Conservation (phyloP, 2,329 filamentous ascomycete genomes). For the Penicillium corylophilum region DNA sequence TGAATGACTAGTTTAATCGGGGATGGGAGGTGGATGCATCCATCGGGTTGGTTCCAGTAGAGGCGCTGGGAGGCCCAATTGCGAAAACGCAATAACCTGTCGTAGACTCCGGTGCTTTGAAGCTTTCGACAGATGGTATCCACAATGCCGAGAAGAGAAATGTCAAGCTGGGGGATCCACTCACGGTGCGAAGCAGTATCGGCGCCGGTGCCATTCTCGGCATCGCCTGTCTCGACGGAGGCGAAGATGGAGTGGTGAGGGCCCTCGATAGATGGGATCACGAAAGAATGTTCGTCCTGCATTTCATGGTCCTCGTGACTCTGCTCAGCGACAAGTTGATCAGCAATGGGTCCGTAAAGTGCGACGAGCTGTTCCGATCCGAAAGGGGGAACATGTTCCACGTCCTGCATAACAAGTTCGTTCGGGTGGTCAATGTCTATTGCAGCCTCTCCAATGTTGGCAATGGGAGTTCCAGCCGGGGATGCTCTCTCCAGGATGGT, state of each 20-base stretch:
- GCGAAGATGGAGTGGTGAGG: slow-evolving; percentile 2
- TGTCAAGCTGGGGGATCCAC: background rate
- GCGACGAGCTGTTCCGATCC: background rate
- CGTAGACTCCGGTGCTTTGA: background rate
- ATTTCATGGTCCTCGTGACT: background rate
- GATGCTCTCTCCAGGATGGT: background rate
- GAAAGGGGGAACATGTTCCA: background rate
- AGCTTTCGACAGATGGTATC: background rate
- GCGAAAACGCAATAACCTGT: background rate
- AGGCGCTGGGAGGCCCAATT: background rate
- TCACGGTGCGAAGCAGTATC: background rate
- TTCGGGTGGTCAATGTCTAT: background rate
- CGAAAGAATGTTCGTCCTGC: background rate
- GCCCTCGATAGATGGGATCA: slow-evolving; percentile 1
- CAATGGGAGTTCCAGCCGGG: background rate
- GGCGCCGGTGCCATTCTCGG: background rate
- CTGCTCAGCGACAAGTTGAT: background rate
- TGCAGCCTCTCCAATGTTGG: background rate
- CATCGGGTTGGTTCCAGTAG: background rate
- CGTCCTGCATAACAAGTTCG: background rate
- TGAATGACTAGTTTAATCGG: background rate
- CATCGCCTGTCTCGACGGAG: slow-evolving; percentile 6
- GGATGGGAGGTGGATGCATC: background rate
- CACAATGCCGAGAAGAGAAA: background rate
- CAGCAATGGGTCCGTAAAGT: background rate